These are phyloP conservation scores for Conticribra guillardii DNA, from an alignment of 108 stramenopile genomes.

Conservation along the genomic window DNA sequence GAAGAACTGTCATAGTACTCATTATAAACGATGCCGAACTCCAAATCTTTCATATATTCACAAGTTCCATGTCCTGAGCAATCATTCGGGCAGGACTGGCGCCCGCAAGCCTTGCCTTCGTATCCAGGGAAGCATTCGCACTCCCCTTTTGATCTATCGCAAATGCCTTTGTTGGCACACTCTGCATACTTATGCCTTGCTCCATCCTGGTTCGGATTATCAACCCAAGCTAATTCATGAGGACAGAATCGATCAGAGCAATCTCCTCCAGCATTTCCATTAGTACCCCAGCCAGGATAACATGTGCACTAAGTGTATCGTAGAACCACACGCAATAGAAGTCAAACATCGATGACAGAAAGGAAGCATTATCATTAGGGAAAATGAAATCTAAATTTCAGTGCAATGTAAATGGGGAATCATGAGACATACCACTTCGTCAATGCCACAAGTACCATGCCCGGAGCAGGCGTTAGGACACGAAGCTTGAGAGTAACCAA, in stretches of 20 bases:
- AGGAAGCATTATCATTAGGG: neutral
- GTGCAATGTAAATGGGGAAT: neutral
- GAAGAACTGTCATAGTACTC: conserved; percentile 60
- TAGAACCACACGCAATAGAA: neutral
- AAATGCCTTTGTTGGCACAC: conserved; percentile 75
- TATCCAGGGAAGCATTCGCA: conserved; percentile 66
- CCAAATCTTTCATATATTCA: conserved; percentile 62
- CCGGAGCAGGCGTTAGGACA: conserved; percentile 71
- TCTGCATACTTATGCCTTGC: conserved; percentile 66
- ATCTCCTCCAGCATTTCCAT: conserved; percentile 65
- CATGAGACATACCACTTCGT: conserved; percentile 54
- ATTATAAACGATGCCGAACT: conserved; percentile 50
- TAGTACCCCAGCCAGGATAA: conserved; percentile 74
- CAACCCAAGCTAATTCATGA: conserved; percentile 57
- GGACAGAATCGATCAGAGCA: conserved; percentile 75
- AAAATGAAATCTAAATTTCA: neutral
- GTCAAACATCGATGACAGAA: neutral
- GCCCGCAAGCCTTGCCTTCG: conserved; percentile 61
- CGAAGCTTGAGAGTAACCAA: conserved; percentile 35
- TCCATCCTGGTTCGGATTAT: conserved; percentile 36
- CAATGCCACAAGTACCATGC: conserved; percentile 68
- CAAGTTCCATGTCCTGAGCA: conserved; percentile 69
- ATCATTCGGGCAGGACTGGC: conserved; percentile 60
- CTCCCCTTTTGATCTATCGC: conserved; percentile 59
- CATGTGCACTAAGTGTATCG: conserved; percentile 59